A percentile compares a stretch with the other conserved stretches of the same genome.
These are phyloP conservation scores for Boletus pseudo-olivaceus DNA, from an alignment of 768 basidiomycete genomes.

Conservation along the genomic window DNA sequence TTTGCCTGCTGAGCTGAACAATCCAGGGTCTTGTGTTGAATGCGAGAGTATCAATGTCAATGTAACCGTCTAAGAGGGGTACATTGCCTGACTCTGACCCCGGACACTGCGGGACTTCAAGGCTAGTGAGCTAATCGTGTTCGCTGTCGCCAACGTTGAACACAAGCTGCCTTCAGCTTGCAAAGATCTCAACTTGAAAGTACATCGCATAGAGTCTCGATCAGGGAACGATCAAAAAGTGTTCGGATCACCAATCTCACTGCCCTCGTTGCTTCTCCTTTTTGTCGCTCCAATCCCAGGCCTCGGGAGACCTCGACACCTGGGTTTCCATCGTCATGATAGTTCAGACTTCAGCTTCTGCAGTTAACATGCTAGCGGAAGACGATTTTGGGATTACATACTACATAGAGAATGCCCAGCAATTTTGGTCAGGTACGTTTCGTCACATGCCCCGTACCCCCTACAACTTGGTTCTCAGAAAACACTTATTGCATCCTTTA, in stretches of 20 bases:
- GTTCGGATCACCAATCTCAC: background rate
- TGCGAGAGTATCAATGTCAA: background rate
- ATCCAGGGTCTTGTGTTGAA: background rate
- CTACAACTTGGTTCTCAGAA: conserved; percentile 6
- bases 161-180: conserved; percentile 3
- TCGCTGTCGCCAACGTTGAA: conserved; percentile 4
- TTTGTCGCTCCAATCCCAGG: conserved; percentile 6
- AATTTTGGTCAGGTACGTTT: conserved; percentile 84
- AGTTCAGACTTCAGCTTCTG: conserved; percentile 15
- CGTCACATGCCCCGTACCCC: background rate
- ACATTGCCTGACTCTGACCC: conserved; percentile 15
- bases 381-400: conserved; percentile 80
- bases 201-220: background rate
- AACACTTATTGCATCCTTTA: conserved; percentile 3
- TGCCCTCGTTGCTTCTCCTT: background rate
- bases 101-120: conserved; percentile 15
- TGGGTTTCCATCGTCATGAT: conserved; percentile 8
- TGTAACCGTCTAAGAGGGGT: background rate
- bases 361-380: conserved; percentile 34
- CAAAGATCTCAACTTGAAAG: background rate
- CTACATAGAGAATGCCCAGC: conserved; percentile 76
- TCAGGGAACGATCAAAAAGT: background rate
- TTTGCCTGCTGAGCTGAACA: no score
- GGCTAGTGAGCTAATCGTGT: background rate
- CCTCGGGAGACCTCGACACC: conserved; percentile 1